These are phyloP conservation scores for Acanthochlamys bracteata DNA, from an alignment of 106 monocot genomes.

Conservation along the genomic window DNA sequence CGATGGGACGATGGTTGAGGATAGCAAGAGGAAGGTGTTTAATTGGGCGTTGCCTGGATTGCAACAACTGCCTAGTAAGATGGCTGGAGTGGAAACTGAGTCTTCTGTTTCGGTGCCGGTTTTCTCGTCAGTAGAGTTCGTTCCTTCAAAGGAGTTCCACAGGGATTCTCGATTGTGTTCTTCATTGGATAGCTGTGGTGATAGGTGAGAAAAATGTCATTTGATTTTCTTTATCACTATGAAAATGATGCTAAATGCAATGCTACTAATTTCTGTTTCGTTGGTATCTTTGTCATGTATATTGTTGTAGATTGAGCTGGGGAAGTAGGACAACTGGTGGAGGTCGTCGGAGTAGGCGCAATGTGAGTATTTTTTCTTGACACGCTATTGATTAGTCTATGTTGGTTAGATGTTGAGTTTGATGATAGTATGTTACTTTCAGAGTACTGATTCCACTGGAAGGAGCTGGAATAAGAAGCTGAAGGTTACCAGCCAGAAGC, in stretches of 20 bases:
- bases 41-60: conserved; percentile 59
- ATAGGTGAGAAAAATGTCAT: conserved; percentile 26
- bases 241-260: not conserved
- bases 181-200: conserved; percentile 41
- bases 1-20: conserved; percentile 16
- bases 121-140: conserved; percentile 35
- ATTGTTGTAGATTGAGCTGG: conserved; percentile 46
- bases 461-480: conserved; percentile 57
- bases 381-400: too few relatives aligned
- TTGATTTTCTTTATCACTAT: not conserved
- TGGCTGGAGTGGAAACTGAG: conserved; percentile 3
- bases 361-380: conserved; percentile 22
- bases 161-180: conserved; percentile 36
- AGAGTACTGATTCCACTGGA: conserved; percentile 43
- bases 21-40: conserved; percentile 9
- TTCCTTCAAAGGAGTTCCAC: conserved; percentile 13
- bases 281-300: conserved; percentile 1
- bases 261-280: not conserved
- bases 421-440: not conserved
- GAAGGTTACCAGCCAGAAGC: conserved; percentile 43
- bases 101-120: not conserved
- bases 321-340: conserved; percentile 37
- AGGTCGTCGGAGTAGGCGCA: conserved; percentile 32
- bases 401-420: not conserved
- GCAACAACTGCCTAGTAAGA: conserved; percentile 8